A percentile compares a stretch with the other conserved stretches of the same genome.
phyloP scores from a whole-genome alignment of 768 basidiomycete species.

The Auricularia sp. region DNA sequence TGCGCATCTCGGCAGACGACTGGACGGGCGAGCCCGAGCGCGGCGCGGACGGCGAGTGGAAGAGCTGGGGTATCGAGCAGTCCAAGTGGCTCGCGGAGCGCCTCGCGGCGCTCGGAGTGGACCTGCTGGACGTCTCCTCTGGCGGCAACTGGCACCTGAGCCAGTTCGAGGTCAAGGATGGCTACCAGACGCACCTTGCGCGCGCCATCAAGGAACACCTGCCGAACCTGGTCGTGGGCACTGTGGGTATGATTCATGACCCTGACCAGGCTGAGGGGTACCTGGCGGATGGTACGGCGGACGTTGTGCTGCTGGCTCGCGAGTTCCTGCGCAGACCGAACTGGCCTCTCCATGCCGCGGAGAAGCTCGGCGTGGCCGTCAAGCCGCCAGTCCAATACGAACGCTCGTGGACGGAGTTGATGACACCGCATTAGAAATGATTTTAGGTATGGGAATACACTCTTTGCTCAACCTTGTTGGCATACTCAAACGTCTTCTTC shows the following conservation, averaged over 20 bases:
- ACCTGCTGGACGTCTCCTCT: conserved; percentile 63
- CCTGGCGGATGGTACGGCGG: conserved; percentile 55
- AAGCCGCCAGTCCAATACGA: conserved; percentile 68
- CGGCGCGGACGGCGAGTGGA: conserved; percentile 44
- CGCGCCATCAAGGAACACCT: conserved; percentile 52
- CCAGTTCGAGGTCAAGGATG: conserved; percentile 44
- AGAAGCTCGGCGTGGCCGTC: conserved; percentile 52
- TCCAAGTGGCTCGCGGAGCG: conserved; percentile 47
- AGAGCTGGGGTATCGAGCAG: conserved; percentile 72
- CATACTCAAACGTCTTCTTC: too few relatives aligned
- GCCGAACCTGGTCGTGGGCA: conserved; percentile 43
- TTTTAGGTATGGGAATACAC: too few relatives aligned
- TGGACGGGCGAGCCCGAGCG: conserved; percentile 59
- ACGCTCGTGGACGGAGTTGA: conserved; percentile 39
- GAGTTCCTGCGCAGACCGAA: conserved; percentile 59
- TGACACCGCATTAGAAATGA: conserved; percentile 14
- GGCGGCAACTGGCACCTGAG: conserved; percentile 59
- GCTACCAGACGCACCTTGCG: conserved; percentile 67
- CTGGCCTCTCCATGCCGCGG: conserved; percentile 53
- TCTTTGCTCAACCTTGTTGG: too few relatives aligned
- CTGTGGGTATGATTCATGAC: conserved; percentile 67
- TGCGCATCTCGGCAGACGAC: conserved; percentile 58
- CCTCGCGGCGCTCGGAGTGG: conserved; percentile 53
- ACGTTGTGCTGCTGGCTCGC: conserved; percentile 58
- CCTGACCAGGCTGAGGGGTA: conserved; percentile 52